Evolutionary conservation across 73 alveolate genomes (phyloP).

Genomic region (Paraurostyla sp.): DNA sequence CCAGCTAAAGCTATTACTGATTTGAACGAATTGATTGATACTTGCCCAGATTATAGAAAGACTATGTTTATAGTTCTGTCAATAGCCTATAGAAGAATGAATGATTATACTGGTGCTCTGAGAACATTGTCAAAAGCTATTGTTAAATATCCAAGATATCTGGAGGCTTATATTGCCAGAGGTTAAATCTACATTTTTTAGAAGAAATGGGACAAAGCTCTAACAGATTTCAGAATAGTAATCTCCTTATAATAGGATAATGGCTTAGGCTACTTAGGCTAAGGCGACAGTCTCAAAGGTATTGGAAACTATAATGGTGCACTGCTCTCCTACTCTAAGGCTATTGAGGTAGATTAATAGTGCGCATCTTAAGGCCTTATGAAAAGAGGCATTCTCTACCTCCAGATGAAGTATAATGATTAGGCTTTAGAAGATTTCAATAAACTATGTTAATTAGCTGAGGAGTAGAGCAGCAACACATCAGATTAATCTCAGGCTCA

Average conservation of each 20-base stretch:
- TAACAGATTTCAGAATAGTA: constrained; percentile 73
- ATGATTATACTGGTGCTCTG: constrained; percentile 65
- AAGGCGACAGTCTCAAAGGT: constrained; percentile 78
- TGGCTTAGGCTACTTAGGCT: constrained; percentile 78
- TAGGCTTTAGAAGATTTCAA: constrained; percentile 76
- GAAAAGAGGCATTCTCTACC: constrained; percentile 77
- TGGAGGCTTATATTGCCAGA: constrained; percentile 81
- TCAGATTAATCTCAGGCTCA: neutral
- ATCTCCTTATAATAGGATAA: constrained; percentile 53
- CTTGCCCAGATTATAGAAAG: constrained; percentile 65
- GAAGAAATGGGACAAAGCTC: constrained; percentile 83
- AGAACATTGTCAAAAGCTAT: constrained; percentile 74
- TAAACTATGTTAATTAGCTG: constrained; percentile 35
- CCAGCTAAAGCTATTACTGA: constrained; percentile 65
- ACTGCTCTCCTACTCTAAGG: constrained; percentile 62
- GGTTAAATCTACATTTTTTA: constrained; percentile 73
- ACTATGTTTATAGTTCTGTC: constrained; percentile 75
- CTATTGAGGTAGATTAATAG: constrained; percentile 61
- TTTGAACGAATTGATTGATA: constrained; percentile 45
- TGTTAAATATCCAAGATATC: constrained; percentile 71
- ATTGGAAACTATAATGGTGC: constrained; percentile 77
- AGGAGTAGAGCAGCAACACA: constrained; percentile 2
- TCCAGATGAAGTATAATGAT: constrained; percentile 64
- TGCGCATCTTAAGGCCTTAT: constrained; percentile 57
- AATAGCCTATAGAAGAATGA: constrained; percentile 69